Base-by-base conservation (phyloP, 1,139 yeast species). In the Saccharomyces hybrid region DNA sequence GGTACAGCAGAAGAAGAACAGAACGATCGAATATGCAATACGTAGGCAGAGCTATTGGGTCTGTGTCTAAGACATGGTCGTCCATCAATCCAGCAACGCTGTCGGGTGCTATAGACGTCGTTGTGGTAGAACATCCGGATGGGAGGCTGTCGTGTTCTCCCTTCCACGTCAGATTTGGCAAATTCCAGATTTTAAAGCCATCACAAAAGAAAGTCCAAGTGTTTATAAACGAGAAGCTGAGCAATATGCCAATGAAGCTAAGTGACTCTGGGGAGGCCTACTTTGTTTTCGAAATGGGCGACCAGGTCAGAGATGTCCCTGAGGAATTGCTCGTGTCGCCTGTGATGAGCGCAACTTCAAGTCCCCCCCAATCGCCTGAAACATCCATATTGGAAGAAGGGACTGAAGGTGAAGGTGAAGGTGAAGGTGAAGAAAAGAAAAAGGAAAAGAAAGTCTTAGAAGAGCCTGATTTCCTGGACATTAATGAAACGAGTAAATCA, bases 241-340 rank as follows among this genome's bases (percentile, higher is more conserved):
- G 95, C 0, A 86, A 88, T 62, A 75, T 91, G 55, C 97, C 97
- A 11, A 93, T 93, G 99, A 93, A 93, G 71, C 74, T 93, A 51
- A 96, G 97, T 11, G 99, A 93, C 58, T 97, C 96, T 2, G 99
- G 99, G 27, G 99, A 93, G 70, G 99, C 98, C 0, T 91, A 90
- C 69, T 93, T 93, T 68, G 99, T 93, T 50, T 91, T 93, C 73
- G 97, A 91, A 65, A 88, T 97, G 1, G 80, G 79, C 44, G 78
- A 79, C 54, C 71, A 71, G 51, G 70, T 72, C 27, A 78, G 76
- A 14, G 79, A 80, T 51, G 86, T 91, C 16, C 96, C 97, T 1
- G 77, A 78, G 55, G 86, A 88, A 59, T 78, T 89, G 57, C 80
- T 89, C 61, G 90, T 99, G 0, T 89, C 97, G 0, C 99, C 99